Evolutionary conservation across 768 basidiomycete genomes (phyloP), one percentile per base, ranked within the genome.

Genomic region (Leccinum boreale): DNA sequence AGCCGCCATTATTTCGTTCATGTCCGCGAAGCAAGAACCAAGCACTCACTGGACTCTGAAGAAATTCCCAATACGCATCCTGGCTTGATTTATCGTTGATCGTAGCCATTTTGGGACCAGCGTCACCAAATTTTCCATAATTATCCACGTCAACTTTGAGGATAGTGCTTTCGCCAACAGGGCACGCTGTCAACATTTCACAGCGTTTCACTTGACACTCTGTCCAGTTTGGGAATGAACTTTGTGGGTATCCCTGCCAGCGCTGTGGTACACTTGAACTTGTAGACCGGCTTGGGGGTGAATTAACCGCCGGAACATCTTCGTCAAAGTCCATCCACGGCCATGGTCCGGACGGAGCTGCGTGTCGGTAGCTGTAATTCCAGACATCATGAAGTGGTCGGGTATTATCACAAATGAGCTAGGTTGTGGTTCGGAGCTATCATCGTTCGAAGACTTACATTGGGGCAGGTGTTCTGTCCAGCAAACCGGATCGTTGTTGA

Each of bases 291-390:
- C n/a, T 19, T 1, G 58, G 3, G 2, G 29, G 53, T 17, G 45
- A 17, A 1, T 26, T 6, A 3, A 62, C 59, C 0, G 17, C 2
- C 1, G 53, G 66, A 24, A 62, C 45, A 56, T 69, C 73, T 48
- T 59, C 69, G 49, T 73, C 70, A 19, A 77, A 67, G 59, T 78
- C 76, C 62, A 78, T 71, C 68, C 74, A 77, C 6, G 76, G 76
- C 76, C 76, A 77, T 23, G 76, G 76, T 5, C 76, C 76, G 4
- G 72, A 74, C 3, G 76, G 76, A 14, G 75, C 65, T 17, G 71
- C 75, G 23, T 77, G 76, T 2, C 76, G 67, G 52, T 76, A 67
- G 24, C 71, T 72, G 48, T 45, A n/a, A 29, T 46, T 8, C 29
- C 39, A 42, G 39, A 48, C n/a, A 47, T 3, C 36, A 50, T 50